Conservation (phyloP, 768 basidiomycete species). For the Asterophora parasitica region DNA sequence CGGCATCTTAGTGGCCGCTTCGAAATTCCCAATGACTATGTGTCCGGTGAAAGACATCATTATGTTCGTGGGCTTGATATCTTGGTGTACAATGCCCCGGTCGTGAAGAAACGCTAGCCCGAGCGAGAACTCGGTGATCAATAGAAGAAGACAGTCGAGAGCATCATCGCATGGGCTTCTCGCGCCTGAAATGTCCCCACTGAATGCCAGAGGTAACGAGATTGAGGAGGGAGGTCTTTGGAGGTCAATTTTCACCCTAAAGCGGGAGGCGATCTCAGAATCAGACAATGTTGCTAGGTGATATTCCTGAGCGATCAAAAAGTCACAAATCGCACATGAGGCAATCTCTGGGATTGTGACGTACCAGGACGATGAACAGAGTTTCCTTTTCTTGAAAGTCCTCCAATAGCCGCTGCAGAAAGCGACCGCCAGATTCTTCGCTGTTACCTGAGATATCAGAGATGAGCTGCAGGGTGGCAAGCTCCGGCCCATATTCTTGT, state of each 20-base stretch:
- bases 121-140: conserved; percentile 29
- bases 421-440: conserved; percentile 11
- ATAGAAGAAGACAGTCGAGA: conserved; percentile 20
- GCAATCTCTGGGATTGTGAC: too few species aligned
- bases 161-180: conserved; percentile 6
- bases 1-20: conserved; percentile 39
- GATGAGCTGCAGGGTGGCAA: conserved; percentile 19
- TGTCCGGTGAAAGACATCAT: conserved; percentile 46
- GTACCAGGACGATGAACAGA: conserved; percentile 25
- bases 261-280: conserved; percentile 23
- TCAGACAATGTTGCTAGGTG: conserved; percentile 27
- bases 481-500: conserved; percentile 15
- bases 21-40: conserved; percentile 59
- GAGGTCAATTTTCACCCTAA: conserved; percentile 13
- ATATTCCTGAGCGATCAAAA: conserved; percentile 21
- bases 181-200: conserved; percentile 3
- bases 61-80: conserved; percentile 66
- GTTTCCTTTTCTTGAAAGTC: conserved; percentile 18
- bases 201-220: conserved; percentile 11
- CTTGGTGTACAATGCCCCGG: conserved; percentile 62
- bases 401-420: conserved; percentile 21
- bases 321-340: not conserved
- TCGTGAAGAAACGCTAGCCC: conserved; percentile 42
- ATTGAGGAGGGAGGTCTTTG: conserved; percentile 8
- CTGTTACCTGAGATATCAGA: conserved; percentile 5